Evolutionary conservation across 192 early-diverging fungal species (phyloP).

Genomic region (Geranomyces variabilis): DNA sequence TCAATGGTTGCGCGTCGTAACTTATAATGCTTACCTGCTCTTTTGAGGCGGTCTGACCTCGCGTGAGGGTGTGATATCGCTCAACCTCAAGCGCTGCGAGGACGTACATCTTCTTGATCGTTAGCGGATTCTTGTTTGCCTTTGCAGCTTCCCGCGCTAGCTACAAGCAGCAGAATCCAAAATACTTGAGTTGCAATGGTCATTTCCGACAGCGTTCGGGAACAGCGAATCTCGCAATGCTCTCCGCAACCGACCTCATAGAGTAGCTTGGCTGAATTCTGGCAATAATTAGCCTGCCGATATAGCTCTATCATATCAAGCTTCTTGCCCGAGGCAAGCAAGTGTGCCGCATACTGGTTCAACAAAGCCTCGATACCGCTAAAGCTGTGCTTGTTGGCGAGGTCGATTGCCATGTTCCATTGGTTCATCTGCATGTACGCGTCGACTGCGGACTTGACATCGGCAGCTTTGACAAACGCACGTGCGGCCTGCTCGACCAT

Average conservation of each 20-base stretch:
- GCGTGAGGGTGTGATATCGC: slow-evolving; percentile 52
- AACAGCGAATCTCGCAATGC: too few species aligned
- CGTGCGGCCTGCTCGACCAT: slow-evolving; percentile 51
- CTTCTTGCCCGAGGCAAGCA: slow-evolving; percentile 40
- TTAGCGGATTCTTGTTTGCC: slow-evolving; percentile 41
- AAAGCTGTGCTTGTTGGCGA: slow-evolving; percentile 52
- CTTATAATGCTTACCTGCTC: background rate
- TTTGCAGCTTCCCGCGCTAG: slow-evolving; percentile 52
- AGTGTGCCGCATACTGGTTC: slow-evolving; percentile 46
- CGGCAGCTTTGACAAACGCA: slow-evolving; percentile 51
- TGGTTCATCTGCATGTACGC: slow-evolving; percentile 60
- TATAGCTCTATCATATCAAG: slow-evolving; percentile 57
- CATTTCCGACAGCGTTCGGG: too few species aligned
- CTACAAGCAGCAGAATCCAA: slow-evolving; percentile 34
- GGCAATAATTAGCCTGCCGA: slow-evolving; percentile 59
- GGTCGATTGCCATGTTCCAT: slow-evolving; percentile 59
- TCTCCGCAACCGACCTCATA: slow-evolving; percentile 54
- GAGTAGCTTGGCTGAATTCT: slow-evolving; percentile 53
- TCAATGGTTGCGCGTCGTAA: background rate
- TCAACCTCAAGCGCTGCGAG: slow-evolving; percentile 63
- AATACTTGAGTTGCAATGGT: too few species aligned
- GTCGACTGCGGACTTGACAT: slow-evolving; percentile 55
- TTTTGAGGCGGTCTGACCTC: slow-evolving; percentile 15
- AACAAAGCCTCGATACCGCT: slow-evolving; percentile 55
- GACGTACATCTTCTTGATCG: slow-evolving; percentile 62